Conservation (phyloP, 2,329 filamentous ascomycete genomes). For the Trichoderma lentiforme region DNA sequence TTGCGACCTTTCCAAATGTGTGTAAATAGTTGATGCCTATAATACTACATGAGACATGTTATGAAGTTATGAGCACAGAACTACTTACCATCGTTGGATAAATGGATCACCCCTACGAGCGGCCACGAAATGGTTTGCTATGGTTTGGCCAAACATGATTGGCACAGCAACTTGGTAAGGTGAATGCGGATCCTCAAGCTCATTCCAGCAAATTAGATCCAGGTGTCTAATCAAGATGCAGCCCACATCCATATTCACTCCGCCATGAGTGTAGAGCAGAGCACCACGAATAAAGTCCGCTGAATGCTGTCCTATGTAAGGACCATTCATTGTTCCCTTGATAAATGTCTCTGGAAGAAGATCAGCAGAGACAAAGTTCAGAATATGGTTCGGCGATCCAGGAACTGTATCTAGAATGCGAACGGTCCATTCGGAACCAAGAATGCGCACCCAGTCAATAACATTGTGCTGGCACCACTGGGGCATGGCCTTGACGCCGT, state of each 20-base stretch:
- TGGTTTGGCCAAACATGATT: not conserved
- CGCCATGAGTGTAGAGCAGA: conserved; percentile 39
- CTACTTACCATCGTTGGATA: conserved; percentile 38
- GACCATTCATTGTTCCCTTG: conserved; percentile 42
- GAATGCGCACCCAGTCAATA: conserved; percentile 36
- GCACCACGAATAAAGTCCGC: conserved; percentile 46
- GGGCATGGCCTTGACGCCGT: conserved; percentile 32
- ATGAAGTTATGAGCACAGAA: not conserved
- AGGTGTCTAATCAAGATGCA: conserved; percentile 39
- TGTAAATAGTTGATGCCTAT: conserved; percentile 37
- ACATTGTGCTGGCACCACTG: conserved; percentile 30
- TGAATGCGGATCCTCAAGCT: conserved; percentile 33
- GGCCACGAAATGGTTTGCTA: conserved; percentile 32
- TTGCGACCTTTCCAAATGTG: conserved; percentile 37
- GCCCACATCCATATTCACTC: conserved; percentile 43
- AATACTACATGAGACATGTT: not conserved
- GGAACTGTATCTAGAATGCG: conserved; percentile 37
- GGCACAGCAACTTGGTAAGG: conserved; percentile 30
- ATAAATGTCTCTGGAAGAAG: conserved; percentile 37
- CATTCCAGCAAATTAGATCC: conserved; percentile 42
- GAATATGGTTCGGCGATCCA: conserved; percentile 34
- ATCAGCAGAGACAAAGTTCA: conserved; percentile 33
- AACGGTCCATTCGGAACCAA: conserved; percentile 36
- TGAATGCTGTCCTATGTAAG: conserved; percentile 41
- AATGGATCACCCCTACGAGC: conserved; percentile 41